Conservation (phyloP, 495 filamentous ascomycete genomes). For the Neurospora sp. region DNA sequence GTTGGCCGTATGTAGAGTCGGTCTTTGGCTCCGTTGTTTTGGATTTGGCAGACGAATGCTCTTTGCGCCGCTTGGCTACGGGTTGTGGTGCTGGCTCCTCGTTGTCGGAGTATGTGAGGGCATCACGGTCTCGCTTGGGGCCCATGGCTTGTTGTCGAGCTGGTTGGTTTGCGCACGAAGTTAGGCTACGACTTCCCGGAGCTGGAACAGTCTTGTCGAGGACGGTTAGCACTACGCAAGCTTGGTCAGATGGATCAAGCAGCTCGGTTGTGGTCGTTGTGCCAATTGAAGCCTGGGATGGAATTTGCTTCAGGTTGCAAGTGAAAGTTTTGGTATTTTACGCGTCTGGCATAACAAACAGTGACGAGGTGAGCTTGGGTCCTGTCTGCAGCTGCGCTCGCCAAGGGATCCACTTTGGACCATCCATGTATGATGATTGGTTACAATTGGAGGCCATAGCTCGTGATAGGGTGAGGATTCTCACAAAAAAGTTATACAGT, state of each 20-base stretch:
- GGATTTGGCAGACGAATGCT: conserved; percentile 8
- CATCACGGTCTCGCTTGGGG: conserved; percentile 17
- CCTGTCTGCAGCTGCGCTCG: background rate
- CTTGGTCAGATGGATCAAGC: background rate
- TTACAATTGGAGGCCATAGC: background rate
- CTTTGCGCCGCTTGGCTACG: conserved; percentile 22
- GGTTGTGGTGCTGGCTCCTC: conserved; percentile 3
- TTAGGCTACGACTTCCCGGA: background rate
- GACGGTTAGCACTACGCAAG: background rate
- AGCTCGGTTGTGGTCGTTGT: background rate
- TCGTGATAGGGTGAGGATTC: too few species aligned
- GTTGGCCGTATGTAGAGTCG: conserved; percentile 64
- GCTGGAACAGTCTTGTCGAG: background rate
- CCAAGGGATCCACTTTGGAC: background rate
- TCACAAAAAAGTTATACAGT: background rate
- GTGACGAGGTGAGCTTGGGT: background rate
- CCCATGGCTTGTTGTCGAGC: conserved; percentile 10
- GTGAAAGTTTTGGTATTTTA: background rate
- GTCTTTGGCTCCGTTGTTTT: conserved; percentile 24
- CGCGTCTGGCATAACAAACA: background rate
- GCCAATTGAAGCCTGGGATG: background rate
- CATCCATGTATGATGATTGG: background rate
- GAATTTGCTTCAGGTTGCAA: background rate
- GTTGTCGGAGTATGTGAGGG: conserved; percentile 1
- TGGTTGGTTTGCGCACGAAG: background rate